Percentiles rank a stretch among this genome's conserved stretches.
These are phyloP conservation scores for Umbelopsis sp. DNA, from an alignment of 192 early-diverging fungal species.

Conservation along the genomic window DNA sequence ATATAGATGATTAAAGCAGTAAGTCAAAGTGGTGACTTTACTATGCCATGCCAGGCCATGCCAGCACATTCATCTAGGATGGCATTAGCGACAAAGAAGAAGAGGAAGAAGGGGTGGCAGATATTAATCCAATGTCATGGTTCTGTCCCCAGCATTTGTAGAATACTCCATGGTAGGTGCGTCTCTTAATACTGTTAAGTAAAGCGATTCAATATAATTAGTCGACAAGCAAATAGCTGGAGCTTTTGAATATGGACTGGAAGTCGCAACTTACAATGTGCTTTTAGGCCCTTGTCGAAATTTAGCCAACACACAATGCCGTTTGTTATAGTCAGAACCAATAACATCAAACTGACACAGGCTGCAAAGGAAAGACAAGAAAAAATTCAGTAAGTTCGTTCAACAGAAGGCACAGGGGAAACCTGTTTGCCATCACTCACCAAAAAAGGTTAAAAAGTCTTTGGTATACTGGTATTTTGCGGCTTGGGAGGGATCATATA, in stretches of 20 bases:
- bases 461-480: slow-evolving; percentile 50
- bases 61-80: neutral
- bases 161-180: slow-evolving; percentile 11
- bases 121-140: slow-evolving; percentile 10
- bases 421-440: slow-evolving; percentile 36
- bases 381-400: neutral
- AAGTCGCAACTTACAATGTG: slow-evolving; percentile 51
- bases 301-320: slow-evolving; percentile 60
- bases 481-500: slow-evolving; percentile 44
- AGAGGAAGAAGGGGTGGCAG: too few relatives aligned
- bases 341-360: slow-evolving; percentile 45
- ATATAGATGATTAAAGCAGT: neutral
- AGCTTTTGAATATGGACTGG: neutral
- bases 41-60: too few relatives aligned
- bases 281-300: slow-evolving; percentile 68
- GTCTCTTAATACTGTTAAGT: slow-evolving; percentile 2
- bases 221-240: neutral
- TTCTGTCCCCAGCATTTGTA: slow-evolving; percentile 3
- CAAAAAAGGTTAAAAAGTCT: slow-evolving; percentile 72
- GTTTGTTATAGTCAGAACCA: slow-evolving; percentile 54
- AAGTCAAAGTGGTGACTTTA: neutral
- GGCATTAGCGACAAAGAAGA: neutral
- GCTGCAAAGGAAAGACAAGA: slow-evolving; percentile 24
- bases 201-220: neutral
- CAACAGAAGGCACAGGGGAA: neutral